phyloP scores from a whole-genome alignment of 805 yeast species.

The Ogataea methylovora region DNA sequence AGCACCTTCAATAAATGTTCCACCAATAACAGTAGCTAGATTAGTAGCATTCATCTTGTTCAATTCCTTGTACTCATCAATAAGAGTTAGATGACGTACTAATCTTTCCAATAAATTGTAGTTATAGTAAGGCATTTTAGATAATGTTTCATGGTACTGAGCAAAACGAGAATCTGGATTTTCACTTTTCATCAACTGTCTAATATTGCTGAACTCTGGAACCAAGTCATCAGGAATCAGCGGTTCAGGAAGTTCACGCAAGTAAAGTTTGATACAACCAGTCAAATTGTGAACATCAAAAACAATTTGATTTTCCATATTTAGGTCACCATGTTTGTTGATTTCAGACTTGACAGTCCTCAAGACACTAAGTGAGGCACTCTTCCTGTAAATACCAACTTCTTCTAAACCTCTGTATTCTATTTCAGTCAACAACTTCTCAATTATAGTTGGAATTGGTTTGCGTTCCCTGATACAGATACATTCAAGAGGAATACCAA shows the following conservation, averaged over 20 bases:
- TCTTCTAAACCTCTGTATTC: conserved; percentile 87
- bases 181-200: conserved; percentile 14
- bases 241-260: conserved; percentile 85
- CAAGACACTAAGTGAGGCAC: conserved; percentile 44
- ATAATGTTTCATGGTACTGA: conserved; percentile 16
- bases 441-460: conserved; percentile 58
- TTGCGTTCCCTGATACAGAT: conserved; percentile 68
- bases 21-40: conserved; percentile 81
- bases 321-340: conserved; percentile 38
- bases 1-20: conserved; percentile 51
- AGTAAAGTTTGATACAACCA: conserved; percentile 75
- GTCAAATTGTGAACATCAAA: conserved; percentile 83
- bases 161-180: conserved; percentile 13
- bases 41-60: conserved; percentile 89
- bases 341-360: conserved; percentile 34
- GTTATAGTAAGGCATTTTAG: conserved; percentile 54
- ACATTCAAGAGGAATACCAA: conserved; percentile 78
- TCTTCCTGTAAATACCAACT: conserved; percentile 78
- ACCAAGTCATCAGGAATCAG: conserved; percentile 63
- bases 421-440: conserved; percentile 60
- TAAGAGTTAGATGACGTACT: conserved; percentile 59
- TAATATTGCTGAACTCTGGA: conserved; percentile 41
- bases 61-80: conserved; percentile 55
- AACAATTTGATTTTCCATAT: conserved; percentile 31
- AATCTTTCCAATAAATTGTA: conserved; percentile 62